Base-by-base conservation (phyloP, 73 alveolate genomes). In the Paramecium sexaurelia region DNA sequence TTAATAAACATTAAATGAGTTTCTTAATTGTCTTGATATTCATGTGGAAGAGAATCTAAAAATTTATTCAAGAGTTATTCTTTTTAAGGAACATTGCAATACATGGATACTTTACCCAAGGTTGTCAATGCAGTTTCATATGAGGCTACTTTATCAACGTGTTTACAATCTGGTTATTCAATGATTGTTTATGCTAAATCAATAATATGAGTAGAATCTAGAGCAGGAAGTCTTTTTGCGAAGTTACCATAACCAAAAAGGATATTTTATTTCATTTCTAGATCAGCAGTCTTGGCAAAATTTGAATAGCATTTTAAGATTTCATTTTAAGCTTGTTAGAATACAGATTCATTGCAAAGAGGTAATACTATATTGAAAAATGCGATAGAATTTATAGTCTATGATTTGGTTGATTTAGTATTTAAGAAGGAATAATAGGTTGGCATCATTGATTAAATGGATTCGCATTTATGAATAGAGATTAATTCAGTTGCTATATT, bases 121-220 rank as follows among this genome's bases (percentile, higher is more conserved):
- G 90, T 78, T 22, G 90, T 78, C 71, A 78, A 78, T 5, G 90
- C 90, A 37, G 90, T 78, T 78, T 78, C 90, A 78, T 78, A 78
- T 20, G 90, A 39, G 6, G 75, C 90, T 2, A 78, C 68, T 41
- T 78, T 39, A 41, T 78, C 90, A 41, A 40, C 29, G 11, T 39
- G 20, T 78, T 78, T 78, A 15, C 68, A 41, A 40, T 78, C 90
- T 40, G 69, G 73, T 17, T 43, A 24, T 19, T 39, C 71, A 41
- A 78, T 78, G 8, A 78, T 78, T 19, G 68, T 17, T 39, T 17
- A 17, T 9, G 90, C 90, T 43, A 78, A 40, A 20, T 78, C 73
- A 5, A 78, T 39, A 78, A 78, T 17, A 9, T 24, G 32, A 39
- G 45, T 24, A 19, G 47, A 41, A 24, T 78, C 90, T 3, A 78